These are phyloP conservation scores for Saccharum hybrid DNA, from an alignment of 202 grass and related monocot species.

Conservation along the genomic window DNA sequence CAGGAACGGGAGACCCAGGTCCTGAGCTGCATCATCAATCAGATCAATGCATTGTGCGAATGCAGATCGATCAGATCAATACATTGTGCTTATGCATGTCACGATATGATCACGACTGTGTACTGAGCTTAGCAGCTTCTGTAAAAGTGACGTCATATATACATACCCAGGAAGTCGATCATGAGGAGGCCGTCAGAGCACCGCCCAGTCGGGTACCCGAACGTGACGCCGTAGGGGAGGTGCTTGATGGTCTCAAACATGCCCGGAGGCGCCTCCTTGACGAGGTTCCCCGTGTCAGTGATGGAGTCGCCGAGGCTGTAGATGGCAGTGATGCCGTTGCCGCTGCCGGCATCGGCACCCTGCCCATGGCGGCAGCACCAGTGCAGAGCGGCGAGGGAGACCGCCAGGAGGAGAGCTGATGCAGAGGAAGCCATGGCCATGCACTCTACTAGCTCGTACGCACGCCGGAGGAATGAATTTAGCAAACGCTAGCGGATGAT, in stretches of 20 bases:
- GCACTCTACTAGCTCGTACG: not conserved
- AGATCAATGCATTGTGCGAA: too few species aligned
- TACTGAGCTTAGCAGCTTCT: too few species aligned
- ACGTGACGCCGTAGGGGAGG: constrained; percentile 59
- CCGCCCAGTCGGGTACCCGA: constrained; percentile 49
- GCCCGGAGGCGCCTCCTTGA: constrained; percentile 49
- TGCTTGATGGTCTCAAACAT: constrained; percentile 59
- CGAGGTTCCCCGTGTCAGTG: constrained; percentile 63
- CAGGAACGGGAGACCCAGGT: constrained; percentile 72
- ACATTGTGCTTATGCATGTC: not conserved
- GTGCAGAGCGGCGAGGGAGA: not conserved
- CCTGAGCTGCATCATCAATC: constrained; percentile 49
- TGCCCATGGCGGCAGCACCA: not conserved
- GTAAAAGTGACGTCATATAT: not conserved
- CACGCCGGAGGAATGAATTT: too few species aligned
- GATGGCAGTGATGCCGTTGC: constrained; percentile 37
- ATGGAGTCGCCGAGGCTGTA: constrained; percentile 74
- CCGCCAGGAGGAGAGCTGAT: constrained; percentile 19
- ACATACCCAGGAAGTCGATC: constrained; percentile 62
- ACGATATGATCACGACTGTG: not conserved
- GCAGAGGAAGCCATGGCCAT: constrained; percentile 47
- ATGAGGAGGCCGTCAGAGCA: constrained; percentile 71
- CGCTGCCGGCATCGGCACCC: not conserved
- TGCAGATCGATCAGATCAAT: not conserved
- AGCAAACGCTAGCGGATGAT: too few species aligned